Evolutionary conservation across 1,284 basidiomycete genomes (phyloP), one percentile per base, ranked within the genome.

Genomic region (Rhodotorula sp.): DNA sequence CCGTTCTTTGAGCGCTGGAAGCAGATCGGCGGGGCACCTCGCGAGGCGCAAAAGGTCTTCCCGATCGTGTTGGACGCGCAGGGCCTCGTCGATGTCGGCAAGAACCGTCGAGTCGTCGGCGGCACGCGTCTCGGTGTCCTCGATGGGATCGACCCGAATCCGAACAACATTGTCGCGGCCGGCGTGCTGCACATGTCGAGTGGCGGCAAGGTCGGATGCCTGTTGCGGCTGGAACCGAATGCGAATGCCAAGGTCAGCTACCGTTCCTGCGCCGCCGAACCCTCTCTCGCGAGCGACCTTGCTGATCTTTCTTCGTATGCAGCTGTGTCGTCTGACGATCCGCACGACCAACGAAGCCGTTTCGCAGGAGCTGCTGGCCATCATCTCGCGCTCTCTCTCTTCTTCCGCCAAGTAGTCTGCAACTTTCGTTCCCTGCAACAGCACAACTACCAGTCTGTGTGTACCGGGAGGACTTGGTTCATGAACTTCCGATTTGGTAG

Each of bases 1-100:
- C 91, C 95, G 76, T 99, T 99, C 85, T 99, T 99, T 81, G 95
- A 97, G 81, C 85, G 96, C 65, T 99, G 96, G 96, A 93, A 93
- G 81, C 84, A 97, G 77, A 97, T 99, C 68, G 95, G 95, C 26
- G 94, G 93, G 2, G 85, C 95, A 42, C 93, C 94, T 33, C 86
- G 94, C 66, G 96, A 99, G 83, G 87, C 90, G 26, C 96, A 99
- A 81, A 82, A 83, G 70, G 87, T 99, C 71, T 96, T 97, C 82
- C 86, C 89, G 0, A 89, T 98, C 75, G 82, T 96, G 42, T 86
- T 86, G 51, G 83, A 82, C 14, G 80, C 83, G 5, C 37, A 61
- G 2, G 91, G 90, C 7, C 86, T 90, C 62, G 82, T 97, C 60
- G 91, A 98, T 79, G 80, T 88, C 22, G 83, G 82, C 17, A 88